A percentile compares a stretch with the other conserved stretches of the same genome.
Conservation (phyloP, 2,329 filamentous ascomycete species). For the Aureobasidium sp. region DNA sequence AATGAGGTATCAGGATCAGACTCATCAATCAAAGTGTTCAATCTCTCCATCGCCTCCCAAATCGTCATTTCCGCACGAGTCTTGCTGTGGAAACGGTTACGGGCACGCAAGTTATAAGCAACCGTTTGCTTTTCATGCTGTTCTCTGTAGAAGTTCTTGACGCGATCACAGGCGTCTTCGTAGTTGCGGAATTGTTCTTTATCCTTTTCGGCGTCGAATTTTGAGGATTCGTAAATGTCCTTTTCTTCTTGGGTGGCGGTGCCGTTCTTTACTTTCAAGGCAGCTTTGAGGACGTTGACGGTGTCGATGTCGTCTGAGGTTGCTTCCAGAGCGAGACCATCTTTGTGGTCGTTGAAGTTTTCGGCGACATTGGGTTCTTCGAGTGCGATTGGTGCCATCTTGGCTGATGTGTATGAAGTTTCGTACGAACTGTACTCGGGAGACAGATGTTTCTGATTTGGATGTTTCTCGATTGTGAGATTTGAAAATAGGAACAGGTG, state of each 20-base stretch:
- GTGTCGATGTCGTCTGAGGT: constrained; percentile 51
- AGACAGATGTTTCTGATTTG: not conserved
- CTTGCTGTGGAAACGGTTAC: constrained; percentile 59
- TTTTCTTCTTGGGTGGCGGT: constrained; percentile 36
- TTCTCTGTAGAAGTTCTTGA: constrained; percentile 78
- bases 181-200: constrained; percentile 77
- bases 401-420: constrained; percentile 13
- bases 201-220: constrained; percentile 68
- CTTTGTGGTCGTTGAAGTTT: constrained; percentile 40
- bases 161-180: constrained; percentile 70
- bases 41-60: constrained; percentile 88
- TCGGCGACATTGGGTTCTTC: constrained; percentile 35
- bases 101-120: constrained; percentile 75
- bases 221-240: constrained; percentile 48
- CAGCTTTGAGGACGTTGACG: constrained; percentile 51
- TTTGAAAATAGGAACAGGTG: too few relatives aligned
- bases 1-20: constrained; percentile 83
- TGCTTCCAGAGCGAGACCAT: constrained; percentile 50
- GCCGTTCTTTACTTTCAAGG: constrained; percentile 41
- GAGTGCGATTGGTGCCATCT: constrained; percentile 38
- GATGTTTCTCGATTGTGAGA: too few relatives aligned
- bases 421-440: too few relatives aligned
- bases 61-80: constrained; percentile 69
- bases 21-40: constrained; percentile 84
- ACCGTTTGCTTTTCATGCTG: constrained; percentile 65